phyloP scores from a whole-genome alignment of 257 asterid genomes.

The Jasminum sambac region DNA sequence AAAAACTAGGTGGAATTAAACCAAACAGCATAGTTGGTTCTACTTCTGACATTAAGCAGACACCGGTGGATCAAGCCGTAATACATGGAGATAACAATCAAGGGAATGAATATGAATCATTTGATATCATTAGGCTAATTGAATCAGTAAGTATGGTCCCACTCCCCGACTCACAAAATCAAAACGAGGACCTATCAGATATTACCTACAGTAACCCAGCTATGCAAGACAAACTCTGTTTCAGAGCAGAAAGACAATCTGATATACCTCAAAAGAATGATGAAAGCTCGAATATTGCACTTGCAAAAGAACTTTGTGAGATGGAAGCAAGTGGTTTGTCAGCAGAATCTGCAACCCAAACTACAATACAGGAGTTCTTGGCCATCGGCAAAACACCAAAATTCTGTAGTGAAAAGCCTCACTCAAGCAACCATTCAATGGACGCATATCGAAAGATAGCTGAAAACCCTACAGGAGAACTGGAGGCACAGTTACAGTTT shows the following conservation, averaged over 20 bases:
- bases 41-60: slow-evolving; percentile 35
- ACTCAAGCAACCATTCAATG: slow-evolving; percentile 35
- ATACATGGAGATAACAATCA: slow-evolving; percentile 28
- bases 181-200: slow-evolving; percentile 2
- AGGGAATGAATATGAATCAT: slow-evolving; percentile 11
- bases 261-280: slow-evolving; percentile 30
- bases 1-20: slow-evolving; percentile 16
- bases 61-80: slow-evolving; percentile 37
- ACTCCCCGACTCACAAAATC: slow-evolving; percentile 18
- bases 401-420: slow-evolving; percentile 35
- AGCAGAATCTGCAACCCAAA: slow-evolving; percentile 57
- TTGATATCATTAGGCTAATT: background rate
- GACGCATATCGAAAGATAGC: slow-evolving; percentile 25
- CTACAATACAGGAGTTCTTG: slow-evolving; percentile 30
- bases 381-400: slow-evolving; percentile 32
- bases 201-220: slow-evolving; percentile 21
- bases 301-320: slow-evolving; percentile 36
- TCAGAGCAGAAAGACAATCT: slow-evolving; percentile 34
- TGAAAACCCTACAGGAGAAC: slow-evolving; percentile 34
- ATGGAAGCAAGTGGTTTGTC: slow-evolving; percentile 62
- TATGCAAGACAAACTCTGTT: slow-evolving; percentile 18
- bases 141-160: slow-evolving; percentile 16
- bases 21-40: slow-evolving; percentile 17
- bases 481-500: slow-evolving; percentile 30
- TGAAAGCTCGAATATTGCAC: slow-evolving; percentile 21